A percentile compares a stretch with the other conserved stretches of the same genome.
phyloP scores from a whole-genome alignment of 305 asterid genomes.

The Stenogyne calaminthoides region DNA sequence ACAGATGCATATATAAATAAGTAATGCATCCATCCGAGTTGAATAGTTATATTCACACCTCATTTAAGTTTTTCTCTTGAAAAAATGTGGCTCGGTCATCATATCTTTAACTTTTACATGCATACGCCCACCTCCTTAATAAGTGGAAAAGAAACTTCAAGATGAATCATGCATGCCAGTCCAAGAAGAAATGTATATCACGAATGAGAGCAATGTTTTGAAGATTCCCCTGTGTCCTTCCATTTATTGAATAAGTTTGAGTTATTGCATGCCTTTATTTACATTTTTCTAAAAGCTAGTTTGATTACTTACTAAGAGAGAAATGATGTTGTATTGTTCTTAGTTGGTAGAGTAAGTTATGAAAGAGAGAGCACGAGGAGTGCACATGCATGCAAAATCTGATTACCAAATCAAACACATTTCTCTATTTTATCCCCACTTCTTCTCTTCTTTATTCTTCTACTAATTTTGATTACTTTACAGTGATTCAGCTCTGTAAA shows the following conservation, averaged over 20 bases:
- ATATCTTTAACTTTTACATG: slow-evolving; percentile 7
- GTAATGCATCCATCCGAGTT: slow-evolving; percentile 10
- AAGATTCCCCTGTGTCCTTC: background rate
- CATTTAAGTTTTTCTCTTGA: background rate
- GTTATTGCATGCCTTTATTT: background rate
- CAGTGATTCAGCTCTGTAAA: background rate
- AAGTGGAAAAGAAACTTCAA: slow-evolving; percentile 9
- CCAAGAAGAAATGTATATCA: background rate
- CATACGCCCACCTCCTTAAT: slow-evolving; percentile 16
- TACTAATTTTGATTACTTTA: background rate
- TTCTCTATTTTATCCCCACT: background rate
- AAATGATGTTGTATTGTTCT: background rate
- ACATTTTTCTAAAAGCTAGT: background rate
- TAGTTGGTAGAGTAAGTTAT: background rate
- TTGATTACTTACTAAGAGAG: background rate
- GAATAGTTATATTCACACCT: background rate
- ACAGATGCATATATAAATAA: background rate
- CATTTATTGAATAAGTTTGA: background rate
- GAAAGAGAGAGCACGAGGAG: background rate
- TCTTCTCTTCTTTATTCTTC: background rate
- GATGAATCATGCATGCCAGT: slow-evolving; percentile 12
- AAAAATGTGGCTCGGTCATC: slow-evolving; percentile 20
- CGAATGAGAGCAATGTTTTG: background rate
- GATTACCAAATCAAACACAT: background rate
- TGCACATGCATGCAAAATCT: background rate